These are phyloP conservation scores for Rauvolfia tetraphylla DNA, from an alignment of 257 asterid species.

Conservation along the genomic window DNA sequence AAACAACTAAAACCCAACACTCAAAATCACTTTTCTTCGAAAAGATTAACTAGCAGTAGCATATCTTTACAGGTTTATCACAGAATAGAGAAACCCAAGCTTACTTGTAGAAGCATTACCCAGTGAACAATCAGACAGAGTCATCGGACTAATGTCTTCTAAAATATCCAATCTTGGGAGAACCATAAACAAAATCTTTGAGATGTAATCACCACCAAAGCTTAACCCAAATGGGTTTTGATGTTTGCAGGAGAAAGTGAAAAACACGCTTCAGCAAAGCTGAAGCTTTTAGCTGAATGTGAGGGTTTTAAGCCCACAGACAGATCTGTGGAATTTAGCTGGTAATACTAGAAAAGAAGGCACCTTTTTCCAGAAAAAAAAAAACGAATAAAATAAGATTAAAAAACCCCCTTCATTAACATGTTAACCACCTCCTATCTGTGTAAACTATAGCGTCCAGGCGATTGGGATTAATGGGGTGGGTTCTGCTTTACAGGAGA, in stretches of 20 bases:
- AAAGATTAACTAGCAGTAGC: not conserved
- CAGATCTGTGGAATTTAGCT: conserved; percentile 18
- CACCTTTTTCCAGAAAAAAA: not conserved
- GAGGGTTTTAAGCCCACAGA: conserved; percentile 11
- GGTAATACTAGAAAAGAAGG: not conserved
- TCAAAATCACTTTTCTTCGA: not conserved
- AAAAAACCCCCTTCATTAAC: not conserved
- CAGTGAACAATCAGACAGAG: not conserved
- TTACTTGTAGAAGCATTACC: conserved; percentile 1
- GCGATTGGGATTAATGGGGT: not conserved
- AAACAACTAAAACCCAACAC: conserved; percentile 6
- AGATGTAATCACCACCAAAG: not conserved
- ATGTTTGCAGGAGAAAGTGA: conserved; percentile 1
- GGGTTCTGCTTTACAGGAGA: not conserved
- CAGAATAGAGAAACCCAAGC: not conserved
- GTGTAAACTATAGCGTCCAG: not conserved
- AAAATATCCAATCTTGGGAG: not conserved
- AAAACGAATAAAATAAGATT: not conserved
- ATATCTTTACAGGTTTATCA: not conserved
- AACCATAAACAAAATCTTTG: not conserved
- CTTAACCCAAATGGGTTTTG: not conserved
- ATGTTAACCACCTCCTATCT: not conserved
- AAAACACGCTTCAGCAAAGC: not conserved
- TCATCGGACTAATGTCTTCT: not conserved
- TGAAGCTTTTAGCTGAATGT: not conserved